Evolutionary conservation across 257 asterid genomes (phyloP).

Genomic region (Primulina eburnea): DNA sequence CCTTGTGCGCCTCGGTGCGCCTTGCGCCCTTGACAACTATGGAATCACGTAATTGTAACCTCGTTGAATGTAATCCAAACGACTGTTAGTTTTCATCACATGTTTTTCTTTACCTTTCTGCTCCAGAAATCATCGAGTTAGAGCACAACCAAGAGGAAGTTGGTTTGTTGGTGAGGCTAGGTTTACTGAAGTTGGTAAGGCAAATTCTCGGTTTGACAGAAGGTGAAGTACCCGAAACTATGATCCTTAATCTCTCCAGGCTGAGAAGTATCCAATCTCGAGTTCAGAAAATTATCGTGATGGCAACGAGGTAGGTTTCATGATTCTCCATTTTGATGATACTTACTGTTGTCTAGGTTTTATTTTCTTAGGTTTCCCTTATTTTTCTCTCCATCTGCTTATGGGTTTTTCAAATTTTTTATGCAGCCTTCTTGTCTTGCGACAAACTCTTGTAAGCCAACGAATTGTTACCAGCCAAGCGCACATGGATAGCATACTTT

Average conservation of each 20-base stretch:
- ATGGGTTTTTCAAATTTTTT: not conserved
- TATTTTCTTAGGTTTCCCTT: not conserved
- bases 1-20: too few relatives aligned
- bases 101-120: constrained; percentile 12
- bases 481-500: constrained; percentile 52
- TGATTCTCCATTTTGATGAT: not conserved
- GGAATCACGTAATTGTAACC: not conserved
- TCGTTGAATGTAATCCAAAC: not conserved
- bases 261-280: constrained; percentile 72
- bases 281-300: constrained; percentile 81
- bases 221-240: constrained; percentile 81
- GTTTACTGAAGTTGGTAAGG: constrained; percentile 69
- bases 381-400: not conserved
- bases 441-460: constrained; percentile 66
- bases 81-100: constrained; percentile 6
- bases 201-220: constrained; percentile 67
- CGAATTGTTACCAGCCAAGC: constrained; percentile 44
- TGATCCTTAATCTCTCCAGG: constrained; percentile 71
- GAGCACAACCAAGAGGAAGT: constrained; percentile 82
- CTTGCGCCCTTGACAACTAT: too few relatives aligned
- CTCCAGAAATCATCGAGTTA: constrained; percentile 44
- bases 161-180: constrained; percentile 79
- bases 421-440: constrained; percentile 64
- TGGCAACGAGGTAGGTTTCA: constrained; percentile 71
- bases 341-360: not conserved